These are phyloP conservation scores for Uronychia binucleata DNA, from an alignment of 73 alveolate genomes.

Conservation along the genomic window DNA sequence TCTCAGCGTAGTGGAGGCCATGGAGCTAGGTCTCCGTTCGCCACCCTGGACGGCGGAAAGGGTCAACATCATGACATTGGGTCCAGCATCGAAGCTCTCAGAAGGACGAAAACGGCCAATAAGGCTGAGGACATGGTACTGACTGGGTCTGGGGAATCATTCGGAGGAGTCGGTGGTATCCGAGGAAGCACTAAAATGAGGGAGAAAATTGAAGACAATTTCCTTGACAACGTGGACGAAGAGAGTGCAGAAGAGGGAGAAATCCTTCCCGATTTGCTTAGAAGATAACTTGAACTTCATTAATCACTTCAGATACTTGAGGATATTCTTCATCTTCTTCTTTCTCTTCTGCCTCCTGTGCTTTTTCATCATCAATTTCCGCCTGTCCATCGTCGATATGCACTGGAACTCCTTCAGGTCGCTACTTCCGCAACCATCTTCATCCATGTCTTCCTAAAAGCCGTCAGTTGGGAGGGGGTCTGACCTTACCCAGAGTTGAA, in stretches of 20 bases:
- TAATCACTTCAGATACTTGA: background rate
- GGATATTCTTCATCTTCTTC: background rate
- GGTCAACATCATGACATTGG: background rate
- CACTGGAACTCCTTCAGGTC: background rate
- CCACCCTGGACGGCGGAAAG: background rate
- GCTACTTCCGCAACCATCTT: too few species aligned
- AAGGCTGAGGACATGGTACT: background rate
- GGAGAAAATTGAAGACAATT: background rate
- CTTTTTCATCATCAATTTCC: slow-evolving; percentile 14
- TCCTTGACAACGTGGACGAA: background rate
- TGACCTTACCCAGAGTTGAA: background rate
- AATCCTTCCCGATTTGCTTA: background rate
- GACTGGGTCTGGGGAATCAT: background rate
- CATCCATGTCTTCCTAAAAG: background rate
- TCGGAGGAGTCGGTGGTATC: background rate
- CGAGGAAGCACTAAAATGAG: background rate
- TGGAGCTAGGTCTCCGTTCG: background rate
- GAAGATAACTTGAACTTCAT: background rate
- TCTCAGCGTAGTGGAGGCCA: background rate
- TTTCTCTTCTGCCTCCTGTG: slow-evolving; percentile 9
- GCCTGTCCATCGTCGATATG: slow-evolving; percentile 1
- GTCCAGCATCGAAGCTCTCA: background rate
- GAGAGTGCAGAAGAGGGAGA: slow-evolving; percentile 1
- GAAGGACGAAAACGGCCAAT: background rate
- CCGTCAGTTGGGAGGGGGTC: too few species aligned